A percentile compares a stretch with the other conserved stretches of the same genome.
These are phyloP conservation scores for Pontederia paniculata DNA, from an alignment of 176 grass and related monocot species.

Conservation along the genomic window DNA sequence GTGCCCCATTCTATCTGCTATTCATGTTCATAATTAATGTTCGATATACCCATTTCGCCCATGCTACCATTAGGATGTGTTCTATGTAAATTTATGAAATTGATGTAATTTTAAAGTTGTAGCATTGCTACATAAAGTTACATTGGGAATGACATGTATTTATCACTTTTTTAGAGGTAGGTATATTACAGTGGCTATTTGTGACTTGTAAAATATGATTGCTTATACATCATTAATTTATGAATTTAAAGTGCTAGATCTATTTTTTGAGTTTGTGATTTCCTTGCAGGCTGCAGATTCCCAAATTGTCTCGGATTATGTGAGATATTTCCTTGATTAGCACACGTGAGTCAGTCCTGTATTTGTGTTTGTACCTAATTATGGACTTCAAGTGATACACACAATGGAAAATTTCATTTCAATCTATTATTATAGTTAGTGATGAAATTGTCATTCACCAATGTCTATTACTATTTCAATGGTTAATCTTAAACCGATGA, in stretches of 20 bases:
- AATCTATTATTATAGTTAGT: not conserved
- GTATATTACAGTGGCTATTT: not conserved
- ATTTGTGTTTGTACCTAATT: not conserved
- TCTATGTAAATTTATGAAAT: not conserved
- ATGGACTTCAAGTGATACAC: not conserved
- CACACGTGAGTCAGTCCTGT: slow-evolving; percentile 58
- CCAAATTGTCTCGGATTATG: slow-evolving; percentile 91
- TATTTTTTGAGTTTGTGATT: slow-evolving; percentile 10
- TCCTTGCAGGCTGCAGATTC: slow-evolving; percentile 72
- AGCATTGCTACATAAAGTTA: too few relatives aligned
- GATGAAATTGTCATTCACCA: too few relatives aligned
- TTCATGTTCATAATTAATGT: too few relatives aligned
- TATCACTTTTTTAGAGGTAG: too few relatives aligned
- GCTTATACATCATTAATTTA: not conserved
- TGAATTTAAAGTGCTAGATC: not conserved
- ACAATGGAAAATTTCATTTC: not conserved
- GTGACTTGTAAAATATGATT: not conserved
- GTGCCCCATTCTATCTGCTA: too few relatives aligned
- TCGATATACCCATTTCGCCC: not conserved
- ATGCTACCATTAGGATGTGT: not conserved
- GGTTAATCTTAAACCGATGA: too few relatives aligned
- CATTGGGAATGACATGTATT: too few relatives aligned
- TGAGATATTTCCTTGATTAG: slow-evolving; percentile 92
- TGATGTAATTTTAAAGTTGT: too few relatives aligned
- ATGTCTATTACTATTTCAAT: too few relatives aligned